Evolutionary conservation across 345 rosid genomes (phyloP).

Genomic region (Clausena lansium): DNA sequence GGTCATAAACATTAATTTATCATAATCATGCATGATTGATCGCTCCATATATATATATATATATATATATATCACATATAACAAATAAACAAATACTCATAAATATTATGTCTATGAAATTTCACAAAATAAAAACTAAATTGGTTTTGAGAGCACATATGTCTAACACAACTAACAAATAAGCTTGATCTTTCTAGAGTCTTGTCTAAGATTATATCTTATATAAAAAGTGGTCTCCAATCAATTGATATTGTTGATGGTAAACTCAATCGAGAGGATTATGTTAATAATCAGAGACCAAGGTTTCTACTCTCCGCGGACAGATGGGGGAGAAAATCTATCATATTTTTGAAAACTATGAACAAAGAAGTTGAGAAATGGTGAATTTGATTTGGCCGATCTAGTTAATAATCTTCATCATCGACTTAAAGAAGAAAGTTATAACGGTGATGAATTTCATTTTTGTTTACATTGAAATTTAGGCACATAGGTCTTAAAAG

Average conservation of each 20-base stretch:
- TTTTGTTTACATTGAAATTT: constrained; percentile 59
- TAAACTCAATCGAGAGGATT: constrained; percentile 33
- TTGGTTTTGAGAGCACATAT: too few relatives aligned
- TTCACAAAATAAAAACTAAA: too few relatives aligned
- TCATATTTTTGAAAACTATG: constrained; percentile 42
- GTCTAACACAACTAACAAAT: neutral
- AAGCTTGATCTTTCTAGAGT: too few relatives aligned
- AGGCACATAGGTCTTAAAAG: too few relatives aligned
- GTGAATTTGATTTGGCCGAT: constrained; percentile 61
- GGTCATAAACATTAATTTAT: too few relatives aligned
- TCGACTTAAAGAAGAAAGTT: constrained; percentile 29
- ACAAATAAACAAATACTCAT: too few relatives aligned
- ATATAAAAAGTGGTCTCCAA: too few relatives aligned
- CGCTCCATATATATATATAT: too few relatives aligned
- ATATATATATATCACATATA: too few relatives aligned
- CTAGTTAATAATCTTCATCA: constrained; percentile 49
- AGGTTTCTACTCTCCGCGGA: constrained; percentile 32
- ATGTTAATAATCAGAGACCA: constrained; percentile 35
- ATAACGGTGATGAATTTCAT: constrained; percentile 36
- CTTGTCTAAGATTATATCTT: too few relatives aligned
- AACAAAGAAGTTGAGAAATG: constrained; percentile 37
- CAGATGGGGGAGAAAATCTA: constrained; percentile 36
- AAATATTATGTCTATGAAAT: too few relatives aligned
- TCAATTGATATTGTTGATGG: neutral
- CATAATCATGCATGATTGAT: too few relatives aligned